These are phyloP conservation scores for Avicennia marina DNA, from an alignment of 257 asterid genomes.

Conservation along the genomic window DNA sequence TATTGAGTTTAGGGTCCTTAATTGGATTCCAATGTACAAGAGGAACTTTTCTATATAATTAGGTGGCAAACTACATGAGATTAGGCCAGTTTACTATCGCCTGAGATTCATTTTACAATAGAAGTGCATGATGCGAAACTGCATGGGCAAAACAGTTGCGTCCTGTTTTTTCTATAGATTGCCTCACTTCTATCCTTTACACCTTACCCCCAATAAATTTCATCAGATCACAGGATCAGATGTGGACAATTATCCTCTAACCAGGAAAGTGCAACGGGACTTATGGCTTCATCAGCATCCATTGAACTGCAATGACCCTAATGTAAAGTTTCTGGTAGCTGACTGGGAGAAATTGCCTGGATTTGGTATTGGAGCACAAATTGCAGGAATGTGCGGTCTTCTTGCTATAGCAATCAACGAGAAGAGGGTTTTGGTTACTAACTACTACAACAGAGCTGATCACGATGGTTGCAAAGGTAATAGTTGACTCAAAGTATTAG, in stretches of 20 bases:
- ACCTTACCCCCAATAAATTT: background rate
- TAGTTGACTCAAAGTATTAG: too few species aligned
- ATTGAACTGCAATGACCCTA: constrained; percentile 56
- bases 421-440: constrained; percentile 68
- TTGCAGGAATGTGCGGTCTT: constrained; percentile 93
- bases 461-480: constrained; percentile 91
- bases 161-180: too few species aligned
- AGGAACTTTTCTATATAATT: too few species aligned
- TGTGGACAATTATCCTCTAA: constrained; percentile 83
- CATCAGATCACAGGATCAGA: constrained; percentile 81
- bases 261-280: constrained; percentile 89
- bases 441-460: constrained; percentile 87
- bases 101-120: too few species aligned
- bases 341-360: constrained; percentile 97
- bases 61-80: too few species aligned
- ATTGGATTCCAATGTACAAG: too few species aligned
- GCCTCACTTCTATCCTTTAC: too few species aligned
- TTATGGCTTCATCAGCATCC: constrained; percentile 98
- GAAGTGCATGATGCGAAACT: too few species aligned
- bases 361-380: constrained; percentile 93
- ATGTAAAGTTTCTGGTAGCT: constrained; percentile 60
- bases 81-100: too few species aligned
- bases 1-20: too few species aligned
- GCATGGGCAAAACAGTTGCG: too few species aligned
- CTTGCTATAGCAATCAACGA: constrained; percentile 84